phyloP scores from a whole-genome alignment of 2,329 filamentous ascomycete species.

The Thermothelomyces thermophilus region DNA sequence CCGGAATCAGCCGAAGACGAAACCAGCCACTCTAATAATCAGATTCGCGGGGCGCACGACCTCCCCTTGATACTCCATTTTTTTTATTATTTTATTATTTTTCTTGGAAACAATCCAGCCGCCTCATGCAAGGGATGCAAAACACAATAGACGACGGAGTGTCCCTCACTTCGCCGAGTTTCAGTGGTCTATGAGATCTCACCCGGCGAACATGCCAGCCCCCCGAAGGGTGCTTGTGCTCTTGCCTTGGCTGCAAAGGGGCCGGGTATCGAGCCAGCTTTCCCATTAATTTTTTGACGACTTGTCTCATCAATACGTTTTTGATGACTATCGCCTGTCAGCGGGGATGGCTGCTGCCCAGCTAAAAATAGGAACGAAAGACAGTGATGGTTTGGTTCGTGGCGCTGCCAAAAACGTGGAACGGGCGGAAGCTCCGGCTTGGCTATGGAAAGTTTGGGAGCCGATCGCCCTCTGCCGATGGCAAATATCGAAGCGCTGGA shows the following conservation, averaged over 20 bases:
- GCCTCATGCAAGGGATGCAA: no score
- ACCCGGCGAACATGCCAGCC: no score
- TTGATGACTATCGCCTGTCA: background rate
- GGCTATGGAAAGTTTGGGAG: constrained; percentile 3
- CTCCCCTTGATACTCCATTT: no score
- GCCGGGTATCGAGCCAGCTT: background rate
- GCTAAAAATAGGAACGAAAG: constrained; percentile 16
- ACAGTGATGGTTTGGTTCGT: background rate
- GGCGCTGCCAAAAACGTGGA: constrained; percentile 7
- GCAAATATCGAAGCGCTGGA: background rate
- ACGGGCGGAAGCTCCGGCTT: constrained; percentile 12
- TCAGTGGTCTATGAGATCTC: no score
- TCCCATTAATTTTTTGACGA: background rate
- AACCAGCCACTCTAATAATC: no score
- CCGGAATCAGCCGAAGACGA: no score
- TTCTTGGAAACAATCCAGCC: no score
- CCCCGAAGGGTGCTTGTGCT: no score
- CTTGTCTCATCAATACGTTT: background rate
- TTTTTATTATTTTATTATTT: no score
- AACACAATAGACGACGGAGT: no score
- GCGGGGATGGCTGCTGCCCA: background rate
- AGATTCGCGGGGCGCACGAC: no score
- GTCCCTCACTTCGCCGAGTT: no score
- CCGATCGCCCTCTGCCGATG: constrained; percentile 5
- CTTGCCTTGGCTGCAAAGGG: background rate